phyloP scores from a whole-genome alignment of 192 early-diverging fungal species.

The Geosiphon pyriformis region DNA sequence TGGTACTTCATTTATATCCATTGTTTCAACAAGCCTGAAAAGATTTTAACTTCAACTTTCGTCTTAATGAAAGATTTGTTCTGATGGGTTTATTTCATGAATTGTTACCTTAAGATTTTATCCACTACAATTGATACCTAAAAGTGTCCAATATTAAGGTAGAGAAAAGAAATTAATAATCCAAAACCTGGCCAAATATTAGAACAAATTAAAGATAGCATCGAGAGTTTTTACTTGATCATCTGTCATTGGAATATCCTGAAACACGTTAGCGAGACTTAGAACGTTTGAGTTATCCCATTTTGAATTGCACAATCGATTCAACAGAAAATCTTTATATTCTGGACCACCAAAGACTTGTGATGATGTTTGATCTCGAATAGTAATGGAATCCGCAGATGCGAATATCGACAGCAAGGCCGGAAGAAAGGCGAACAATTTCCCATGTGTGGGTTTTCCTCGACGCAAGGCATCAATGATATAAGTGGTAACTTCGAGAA shows the following conservation, averaged over 20 bases:
- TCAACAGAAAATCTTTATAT: conserved; percentile 32
- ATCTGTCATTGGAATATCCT: conserved; percentile 32
- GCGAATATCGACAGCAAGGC: conserved; percentile 27
- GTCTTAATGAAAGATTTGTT: too few relatives aligned
- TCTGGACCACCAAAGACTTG: conserved; percentile 28
- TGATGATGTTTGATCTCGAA: conserved; percentile 20
- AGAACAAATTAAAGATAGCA: too few relatives aligned
- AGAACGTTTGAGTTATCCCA: conserved; percentile 34
- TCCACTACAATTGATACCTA: conserved; percentile 10
- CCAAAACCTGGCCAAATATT: too few relatives aligned
- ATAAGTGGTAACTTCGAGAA: conserved; percentile 28
- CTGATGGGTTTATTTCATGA: too few relatives aligned
- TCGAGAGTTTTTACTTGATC: conserved; percentile 29
- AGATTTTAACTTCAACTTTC: too few relatives aligned
- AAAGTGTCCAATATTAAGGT: too few relatives aligned
- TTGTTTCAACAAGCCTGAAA: conserved; percentile 36
- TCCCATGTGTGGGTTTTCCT: conserved; percentile 26
- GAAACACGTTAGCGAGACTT: conserved; percentile 28
- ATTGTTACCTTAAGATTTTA: conserved; percentile 38
- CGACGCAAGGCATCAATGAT: conserved; percentile 30
- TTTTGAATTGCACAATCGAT: conserved; percentile 30
- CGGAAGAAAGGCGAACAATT: conserved; percentile 33
- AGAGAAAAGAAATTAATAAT: too few relatives aligned
- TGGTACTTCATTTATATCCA: conserved; percentile 54
- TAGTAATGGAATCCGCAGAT: conserved; percentile 8